phyloP scores from a whole-genome alignment of 192 early-diverging fungal species.

The Geranomyces michiganensis region DNA sequence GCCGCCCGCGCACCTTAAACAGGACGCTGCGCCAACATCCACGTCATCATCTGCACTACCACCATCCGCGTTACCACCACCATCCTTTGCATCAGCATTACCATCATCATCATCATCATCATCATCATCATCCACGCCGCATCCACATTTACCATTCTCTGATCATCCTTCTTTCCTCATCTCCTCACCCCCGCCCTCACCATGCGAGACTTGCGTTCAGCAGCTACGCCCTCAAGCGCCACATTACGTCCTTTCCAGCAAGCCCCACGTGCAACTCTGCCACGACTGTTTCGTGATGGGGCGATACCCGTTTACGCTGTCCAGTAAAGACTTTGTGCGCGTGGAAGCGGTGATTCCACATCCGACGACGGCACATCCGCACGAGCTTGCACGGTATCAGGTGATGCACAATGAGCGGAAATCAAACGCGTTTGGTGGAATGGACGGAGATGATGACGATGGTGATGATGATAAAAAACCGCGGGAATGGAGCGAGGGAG shows the following conservation, averaged over 20 bases:
- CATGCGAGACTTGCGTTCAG: slow-evolving; percentile 12
- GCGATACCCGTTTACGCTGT: slow-evolving; percentile 13
- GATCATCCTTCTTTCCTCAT: background rate
- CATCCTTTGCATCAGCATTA: too few species aligned
- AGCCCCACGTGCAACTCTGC: slow-evolving; percentile 19
- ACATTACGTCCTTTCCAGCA: background rate
- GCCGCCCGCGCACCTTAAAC: too few species aligned
- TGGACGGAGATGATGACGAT: background rate
- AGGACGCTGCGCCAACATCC: background rate
- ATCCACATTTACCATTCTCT: too few species aligned
- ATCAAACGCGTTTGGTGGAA: too few species aligned
- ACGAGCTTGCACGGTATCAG: background rate
- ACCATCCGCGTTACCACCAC: background rate
- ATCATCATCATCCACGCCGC: background rate
- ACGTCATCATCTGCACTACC: background rate
- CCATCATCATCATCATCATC: background rate
- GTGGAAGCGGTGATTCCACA: background rate
- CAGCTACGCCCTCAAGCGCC: background rate
- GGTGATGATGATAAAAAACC: too few species aligned
- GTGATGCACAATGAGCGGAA: too few species aligned
- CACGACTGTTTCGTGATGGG: slow-evolving; percentile 23
- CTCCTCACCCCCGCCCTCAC: background rate
- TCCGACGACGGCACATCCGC: background rate
- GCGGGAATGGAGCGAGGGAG: background rate
- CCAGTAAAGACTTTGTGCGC: slow-evolving; percentile 10